Evolutionary conservation across 106 monocot genomes (phyloP).

Genomic region (Hemerocallis citrina): DNA sequence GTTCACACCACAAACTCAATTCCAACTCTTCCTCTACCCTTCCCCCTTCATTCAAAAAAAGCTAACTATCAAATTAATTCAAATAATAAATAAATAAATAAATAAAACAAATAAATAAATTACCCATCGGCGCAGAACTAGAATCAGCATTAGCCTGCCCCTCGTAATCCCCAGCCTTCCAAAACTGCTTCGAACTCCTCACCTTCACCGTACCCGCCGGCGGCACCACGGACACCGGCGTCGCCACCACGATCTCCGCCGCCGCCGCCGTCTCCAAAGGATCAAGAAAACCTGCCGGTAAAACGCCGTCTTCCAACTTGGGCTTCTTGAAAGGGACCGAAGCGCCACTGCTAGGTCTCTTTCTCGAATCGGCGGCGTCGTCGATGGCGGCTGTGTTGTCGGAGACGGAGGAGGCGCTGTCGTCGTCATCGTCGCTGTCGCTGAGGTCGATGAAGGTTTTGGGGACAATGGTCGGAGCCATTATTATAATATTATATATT

Average conservation of each 20-base stretch:
- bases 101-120: background rate
- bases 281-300: slow-evolving; percentile 67
- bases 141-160: slow-evolving; percentile 1
- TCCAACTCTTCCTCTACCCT: too few species aligned
- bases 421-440: too few species aligned
- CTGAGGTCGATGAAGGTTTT: too few species aligned
- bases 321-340: background rate
- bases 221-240: background rate
- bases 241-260: background rate
- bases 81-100: background rate
- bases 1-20: too few species aligned
- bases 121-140: background rate
- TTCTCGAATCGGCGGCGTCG: background rate
- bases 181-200: slow-evolving; percentile 54
- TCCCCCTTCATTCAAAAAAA: too few species aligned
- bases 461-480: too few species aligned
- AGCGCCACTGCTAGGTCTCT: background rate
- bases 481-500: too few species aligned
- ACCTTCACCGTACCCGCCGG: background rate
- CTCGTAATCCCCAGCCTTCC: slow-evolving; percentile 91
- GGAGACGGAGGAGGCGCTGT: too few species aligned
- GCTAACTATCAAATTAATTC: too few species aligned
- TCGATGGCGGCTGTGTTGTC: too few species aligned
- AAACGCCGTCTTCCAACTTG: background rate
- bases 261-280: slow-evolving; percentile 20